These are phyloP conservation scores for Penicillium taxi DNA, from an alignment of 495 filamentous ascomycete species.

Conservation along the genomic window DNA sequence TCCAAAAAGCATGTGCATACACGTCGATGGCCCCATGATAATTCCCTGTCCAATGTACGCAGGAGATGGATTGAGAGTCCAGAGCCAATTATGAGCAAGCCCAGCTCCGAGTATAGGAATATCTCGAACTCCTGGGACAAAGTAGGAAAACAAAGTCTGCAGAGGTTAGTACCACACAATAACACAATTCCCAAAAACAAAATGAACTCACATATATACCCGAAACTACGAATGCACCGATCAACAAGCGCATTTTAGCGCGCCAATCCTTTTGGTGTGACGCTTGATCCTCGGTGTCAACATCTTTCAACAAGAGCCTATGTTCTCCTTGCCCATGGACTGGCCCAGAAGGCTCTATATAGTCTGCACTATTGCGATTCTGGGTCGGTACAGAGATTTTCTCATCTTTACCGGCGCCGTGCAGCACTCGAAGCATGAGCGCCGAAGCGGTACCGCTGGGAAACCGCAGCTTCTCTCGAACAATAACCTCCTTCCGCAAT, in stretches of 20 bases:
- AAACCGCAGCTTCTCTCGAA: slow-evolving; percentile 85
- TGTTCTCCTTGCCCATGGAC: slow-evolving; percentile 12
- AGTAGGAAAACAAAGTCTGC: slow-evolving; percentile 83
- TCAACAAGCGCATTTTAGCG: slow-evolving; percentile 51
- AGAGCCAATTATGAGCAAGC: slow-evolving; percentile 77
- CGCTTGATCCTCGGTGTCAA: slow-evolving; percentile 19
- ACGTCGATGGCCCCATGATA: slow-evolving; percentile 86
- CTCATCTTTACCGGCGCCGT: slow-evolving; percentile 48
- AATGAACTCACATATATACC: slow-evolving; percentile 43
- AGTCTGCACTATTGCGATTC: slow-evolving; percentile 5
- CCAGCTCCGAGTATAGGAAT: slow-evolving; percentile 74
- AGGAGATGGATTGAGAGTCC: slow-evolving; percentile 91
- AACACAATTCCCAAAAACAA: background rate
- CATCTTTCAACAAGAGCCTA: slow-evolving; percentile 18
- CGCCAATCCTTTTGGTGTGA: slow-evolving; percentile 49
- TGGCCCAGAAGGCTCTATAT: background rate
- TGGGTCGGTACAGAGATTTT: slow-evolving; percentile 8
- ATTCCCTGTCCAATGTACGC: slow-evolving; percentile 78
- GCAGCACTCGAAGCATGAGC: slow-evolving; percentile 80
- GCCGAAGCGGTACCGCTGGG: slow-evolving; percentile 93
- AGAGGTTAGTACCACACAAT: slow-evolving; percentile 8
- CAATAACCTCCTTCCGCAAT: slow-evolving; percentile 76
- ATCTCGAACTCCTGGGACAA: slow-evolving; percentile 75
- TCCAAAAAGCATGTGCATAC: slow-evolving; percentile 90
- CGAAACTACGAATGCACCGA: slow-evolving; percentile 51